phyloP scores from a whole-genome alignment of 441 rosid species.

The Brassica hybrid region DNA sequence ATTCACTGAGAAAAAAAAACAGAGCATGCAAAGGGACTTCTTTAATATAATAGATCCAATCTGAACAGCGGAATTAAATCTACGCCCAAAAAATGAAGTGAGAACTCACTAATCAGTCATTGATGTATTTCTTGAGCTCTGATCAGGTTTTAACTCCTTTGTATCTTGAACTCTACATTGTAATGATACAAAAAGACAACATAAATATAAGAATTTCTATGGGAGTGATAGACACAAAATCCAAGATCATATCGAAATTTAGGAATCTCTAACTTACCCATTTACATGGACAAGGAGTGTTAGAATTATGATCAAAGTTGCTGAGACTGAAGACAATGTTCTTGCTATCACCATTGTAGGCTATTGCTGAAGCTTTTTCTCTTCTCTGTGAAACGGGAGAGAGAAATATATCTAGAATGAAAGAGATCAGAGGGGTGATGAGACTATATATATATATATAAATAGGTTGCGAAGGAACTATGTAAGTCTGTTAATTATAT shows the following conservation, averaged over 20 bases:
- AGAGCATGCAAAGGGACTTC: constrained; percentile 24
- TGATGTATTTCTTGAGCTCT: constrained; percentile 33
- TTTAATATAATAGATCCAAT: constrained; percentile 7
- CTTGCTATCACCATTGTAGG: constrained; percentile 29
- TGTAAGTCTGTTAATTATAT: constrained; percentile 20
- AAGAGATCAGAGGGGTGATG: constrained; percentile 15
- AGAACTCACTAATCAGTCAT: constrained; percentile 16
- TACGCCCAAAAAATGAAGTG: not conserved
- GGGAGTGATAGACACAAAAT: not conserved
- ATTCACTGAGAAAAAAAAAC: constrained; percentile 26
- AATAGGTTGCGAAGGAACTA: constrained; percentile 3
- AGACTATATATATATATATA: constrained; percentile 17
- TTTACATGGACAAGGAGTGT: constrained; percentile 13
- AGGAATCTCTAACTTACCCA: constrained; percentile 30
- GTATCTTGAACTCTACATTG: constrained; percentile 30
- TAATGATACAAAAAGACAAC: not conserved
- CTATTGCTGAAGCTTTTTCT: constrained; percentile 6
- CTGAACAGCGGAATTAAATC: constrained; percentile 3
- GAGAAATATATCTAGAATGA: not conserved
- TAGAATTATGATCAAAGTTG: constrained; percentile 21
- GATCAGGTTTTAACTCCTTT: not conserved
- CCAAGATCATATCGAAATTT: not conserved
- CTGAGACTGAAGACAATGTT: constrained; percentile 14
- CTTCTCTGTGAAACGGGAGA: not conserved
- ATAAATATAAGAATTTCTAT: constrained; percentile 10